phyloP scores from a whole-genome alignment of 768 basidiomycete genomes.

The Lentinula detonsa region DNA sequence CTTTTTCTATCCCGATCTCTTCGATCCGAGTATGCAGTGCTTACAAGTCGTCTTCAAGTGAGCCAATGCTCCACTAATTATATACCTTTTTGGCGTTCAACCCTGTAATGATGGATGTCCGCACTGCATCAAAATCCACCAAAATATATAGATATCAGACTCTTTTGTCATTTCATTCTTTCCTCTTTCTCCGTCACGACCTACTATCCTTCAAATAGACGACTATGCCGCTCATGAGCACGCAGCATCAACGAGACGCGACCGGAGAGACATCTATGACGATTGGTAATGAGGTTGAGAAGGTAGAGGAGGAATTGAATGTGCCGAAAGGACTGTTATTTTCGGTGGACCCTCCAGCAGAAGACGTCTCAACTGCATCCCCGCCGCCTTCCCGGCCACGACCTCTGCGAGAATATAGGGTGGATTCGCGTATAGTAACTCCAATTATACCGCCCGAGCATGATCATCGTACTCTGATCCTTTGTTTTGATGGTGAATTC shows the following conservation, averaged over 20 bases:
- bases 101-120: too few species aligned
- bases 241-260: background rate
- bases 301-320: background rate
- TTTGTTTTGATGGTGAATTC: slow-evolving; percentile 43
- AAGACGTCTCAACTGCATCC: background rate
- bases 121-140: too few species aligned
- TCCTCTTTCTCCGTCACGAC: background rate
- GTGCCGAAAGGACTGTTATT: background rate
- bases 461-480: slow-evolving; percentile 34
- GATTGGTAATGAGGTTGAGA: background rate
- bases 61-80: too few species aligned
- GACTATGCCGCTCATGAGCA: background rate
- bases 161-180: background rate
- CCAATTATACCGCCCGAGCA: background rate
- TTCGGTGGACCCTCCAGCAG: background rate
- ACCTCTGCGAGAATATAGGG: background rate
- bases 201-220: background rate
- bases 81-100: too few species aligned
- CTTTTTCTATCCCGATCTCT: too few species aligned
- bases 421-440: background rate
- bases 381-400: background rate
- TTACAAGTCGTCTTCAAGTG: too few species aligned
- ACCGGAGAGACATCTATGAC: background rate
- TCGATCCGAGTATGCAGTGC: too few species aligned
- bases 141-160: too few species aligned